These are phyloP conservation scores for Erucastrum elatum DNA, from an alignment of 345 rosid genomes.

Conservation along the genomic window DNA sequence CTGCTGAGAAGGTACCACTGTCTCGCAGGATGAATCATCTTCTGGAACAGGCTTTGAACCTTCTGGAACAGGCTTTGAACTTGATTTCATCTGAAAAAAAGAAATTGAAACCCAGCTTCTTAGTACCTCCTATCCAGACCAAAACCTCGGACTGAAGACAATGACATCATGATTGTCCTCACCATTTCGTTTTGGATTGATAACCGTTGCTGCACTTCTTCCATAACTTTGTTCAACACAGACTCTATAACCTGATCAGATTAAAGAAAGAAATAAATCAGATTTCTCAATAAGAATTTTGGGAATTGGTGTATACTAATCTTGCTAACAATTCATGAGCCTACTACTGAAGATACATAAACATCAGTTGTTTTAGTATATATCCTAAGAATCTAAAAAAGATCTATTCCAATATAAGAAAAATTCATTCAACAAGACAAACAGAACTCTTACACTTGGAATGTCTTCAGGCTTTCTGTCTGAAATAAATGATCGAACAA, in stretches of 20 bases:
- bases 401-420: background rate
- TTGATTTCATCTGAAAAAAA: slow-evolving; percentile 44
- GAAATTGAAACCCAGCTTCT: background rate
- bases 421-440: background rate
- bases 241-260: background rate
- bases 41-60: slow-evolving; percentile 41
- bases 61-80: slow-evolving; percentile 40
- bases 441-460: background rate
- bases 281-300: background rate
- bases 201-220: background rate
- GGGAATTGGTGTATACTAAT: background rate
- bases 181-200: background rate
- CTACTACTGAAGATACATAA: background rate
- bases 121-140: background rate
- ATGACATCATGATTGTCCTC: background rate
- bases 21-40: slow-evolving; percentile 30
- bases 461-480: background rate
- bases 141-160: background rate
- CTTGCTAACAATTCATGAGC: background rate
- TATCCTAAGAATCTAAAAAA: background rate
- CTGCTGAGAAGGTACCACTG: slow-evolving; percentile 39
- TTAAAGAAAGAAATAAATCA: background rate
- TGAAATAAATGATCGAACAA: background rate
- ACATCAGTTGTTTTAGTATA: background rate
- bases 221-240: background rate